A percentile compares a stretch with the other conserved stretches of the same genome.
These are phyloP conservation scores for Aspergillus pseudotamarii DNA, from an alignment of 2,329 filamentous ascomycete species.

Conservation along the genomic window DNA sequence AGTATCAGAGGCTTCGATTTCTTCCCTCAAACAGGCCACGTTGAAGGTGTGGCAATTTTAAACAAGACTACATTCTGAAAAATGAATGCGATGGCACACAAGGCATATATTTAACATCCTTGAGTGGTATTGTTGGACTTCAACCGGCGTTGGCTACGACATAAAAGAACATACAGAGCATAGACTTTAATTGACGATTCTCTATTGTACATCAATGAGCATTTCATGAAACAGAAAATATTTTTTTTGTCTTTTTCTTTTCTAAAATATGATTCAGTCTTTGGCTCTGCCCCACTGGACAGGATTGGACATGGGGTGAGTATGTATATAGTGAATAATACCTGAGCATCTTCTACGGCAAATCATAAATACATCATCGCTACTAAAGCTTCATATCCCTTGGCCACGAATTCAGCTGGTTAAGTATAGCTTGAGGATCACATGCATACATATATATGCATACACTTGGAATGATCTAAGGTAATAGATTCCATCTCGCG, in stretches of 20 bases:
- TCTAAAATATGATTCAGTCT: background rate
- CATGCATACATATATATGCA: background rate
- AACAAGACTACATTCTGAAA: constrained; percentile 34
- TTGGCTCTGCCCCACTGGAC: background rate
- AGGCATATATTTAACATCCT: background rate
- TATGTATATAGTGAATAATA: background rate
- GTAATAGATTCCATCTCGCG: too few species aligned
- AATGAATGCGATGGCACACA: background rate
- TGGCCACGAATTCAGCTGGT: background rate
- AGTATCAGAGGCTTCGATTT: constrained; percentile 93
- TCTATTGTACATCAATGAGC: background rate
- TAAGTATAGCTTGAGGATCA: background rate
- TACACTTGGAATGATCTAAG: too few species aligned
- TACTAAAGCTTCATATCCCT: background rate
- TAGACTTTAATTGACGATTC: constrained; percentile 1
- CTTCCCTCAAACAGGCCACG: constrained; percentile 82
- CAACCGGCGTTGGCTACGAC: background rate
- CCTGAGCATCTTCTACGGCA: too few species aligned
- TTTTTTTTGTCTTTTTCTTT: background rate
- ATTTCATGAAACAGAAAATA: background rate
- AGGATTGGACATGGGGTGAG: background rate
- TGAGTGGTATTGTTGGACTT: background rate
- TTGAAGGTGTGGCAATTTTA: constrained; percentile 66
- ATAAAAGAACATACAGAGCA: background rate
- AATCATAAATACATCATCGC: background rate